Evolutionary conservation across 371 early-diverging fungal genomes (phyloP).

Genomic region (Apophysomyces trapeziformis): DNA sequence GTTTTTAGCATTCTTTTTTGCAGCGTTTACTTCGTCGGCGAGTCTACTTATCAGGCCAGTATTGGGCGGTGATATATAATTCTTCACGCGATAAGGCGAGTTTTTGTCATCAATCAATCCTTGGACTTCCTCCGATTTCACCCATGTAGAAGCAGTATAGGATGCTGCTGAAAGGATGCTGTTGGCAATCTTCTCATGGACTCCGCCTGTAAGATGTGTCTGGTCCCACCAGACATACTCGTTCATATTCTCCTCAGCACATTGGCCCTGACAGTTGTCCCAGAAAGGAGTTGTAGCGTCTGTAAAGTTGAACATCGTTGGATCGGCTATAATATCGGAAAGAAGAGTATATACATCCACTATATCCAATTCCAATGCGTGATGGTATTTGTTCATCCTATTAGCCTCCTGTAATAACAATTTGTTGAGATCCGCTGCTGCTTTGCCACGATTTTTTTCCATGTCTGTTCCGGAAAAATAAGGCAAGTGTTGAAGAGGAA

Average conservation of each 20-base stretch:
- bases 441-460: slow-evolving; percentile 25
- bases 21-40: slow-evolving; percentile 21
- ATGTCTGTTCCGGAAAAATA: slow-evolving; percentile 27
- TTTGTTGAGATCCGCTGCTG: slow-evolving; percentile 36
- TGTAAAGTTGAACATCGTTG: slow-evolving; percentile 34
- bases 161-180: slow-evolving; percentile 42
- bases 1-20: slow-evolving; percentile 1
- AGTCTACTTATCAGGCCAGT: slow-evolving; percentile 32
- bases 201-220: slow-evolving; percentile 50
- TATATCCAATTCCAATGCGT: slow-evolving; percentile 38
- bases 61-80: slow-evolving; percentile 25
- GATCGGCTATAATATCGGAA: slow-evolving; percentile 36
- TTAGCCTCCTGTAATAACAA: slow-evolving; percentile 33
- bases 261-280: slow-evolving; percentile 26
- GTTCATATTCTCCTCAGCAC: slow-evolving; percentile 22
- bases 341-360: slow-evolving; percentile 39
- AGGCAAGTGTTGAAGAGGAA: slow-evolving; percentile 47
- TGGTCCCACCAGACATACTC: slow-evolving; percentile 55
- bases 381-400: slow-evolving; percentile 43
- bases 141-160: slow-evolving; percentile 23
- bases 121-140: slow-evolving; percentile 15
- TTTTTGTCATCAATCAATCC: slow-evolving; percentile 14
- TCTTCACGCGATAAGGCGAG: slow-evolving; percentile 30
- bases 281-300: slow-evolving; percentile 32
- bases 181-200: slow-evolving; percentile 39